phyloP scores from a whole-genome alignment of 2,329 filamentous ascomycete species.

The Botrytis pseudocinerea region DNA sequence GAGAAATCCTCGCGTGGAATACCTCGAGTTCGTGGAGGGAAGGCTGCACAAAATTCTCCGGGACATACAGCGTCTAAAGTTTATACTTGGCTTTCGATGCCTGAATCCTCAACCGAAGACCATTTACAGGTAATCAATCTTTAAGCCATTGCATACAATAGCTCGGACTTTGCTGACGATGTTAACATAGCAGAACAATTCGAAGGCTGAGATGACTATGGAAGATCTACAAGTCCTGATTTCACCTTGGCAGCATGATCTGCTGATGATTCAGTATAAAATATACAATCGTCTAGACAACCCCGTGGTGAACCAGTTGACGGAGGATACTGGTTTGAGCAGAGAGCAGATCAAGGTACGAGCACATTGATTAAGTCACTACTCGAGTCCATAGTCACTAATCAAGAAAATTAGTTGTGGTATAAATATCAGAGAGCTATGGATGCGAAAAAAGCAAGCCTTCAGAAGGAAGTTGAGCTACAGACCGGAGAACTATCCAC shows the following conservation, averaged over 20 bases:
- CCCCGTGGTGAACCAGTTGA: not conserved
- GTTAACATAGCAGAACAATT: not conserved
- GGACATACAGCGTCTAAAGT: no score
- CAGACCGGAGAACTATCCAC: not conserved
- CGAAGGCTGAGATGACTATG: not conserved
- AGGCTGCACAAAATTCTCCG: not conserved
- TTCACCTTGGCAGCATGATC: not conserved
- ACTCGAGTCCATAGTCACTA: not conserved
- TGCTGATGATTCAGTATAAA: not conserved
- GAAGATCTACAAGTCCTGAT: not conserved
- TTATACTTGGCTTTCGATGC: not conserved
- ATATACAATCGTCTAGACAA: not conserved
- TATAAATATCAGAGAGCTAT: not conserved
- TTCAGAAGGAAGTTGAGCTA: not conserved
- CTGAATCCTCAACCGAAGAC: not conserved
- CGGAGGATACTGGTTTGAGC: not conserved
- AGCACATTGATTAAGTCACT: not conserved
- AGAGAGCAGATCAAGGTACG: slow-evolving; percentile 13
- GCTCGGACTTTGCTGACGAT: not conserved
- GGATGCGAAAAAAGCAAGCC: not conserved
- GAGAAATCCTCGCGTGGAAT: not conserved
- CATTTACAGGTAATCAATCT: not conserved
- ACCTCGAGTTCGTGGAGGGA: not conserved
- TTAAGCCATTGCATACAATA: not conserved
- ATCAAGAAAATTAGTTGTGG: not conserved